phyloP scores from a whole-genome alignment of 108 stramenopile genomes.

The Fragilariopsis cylindrus region DNA sequence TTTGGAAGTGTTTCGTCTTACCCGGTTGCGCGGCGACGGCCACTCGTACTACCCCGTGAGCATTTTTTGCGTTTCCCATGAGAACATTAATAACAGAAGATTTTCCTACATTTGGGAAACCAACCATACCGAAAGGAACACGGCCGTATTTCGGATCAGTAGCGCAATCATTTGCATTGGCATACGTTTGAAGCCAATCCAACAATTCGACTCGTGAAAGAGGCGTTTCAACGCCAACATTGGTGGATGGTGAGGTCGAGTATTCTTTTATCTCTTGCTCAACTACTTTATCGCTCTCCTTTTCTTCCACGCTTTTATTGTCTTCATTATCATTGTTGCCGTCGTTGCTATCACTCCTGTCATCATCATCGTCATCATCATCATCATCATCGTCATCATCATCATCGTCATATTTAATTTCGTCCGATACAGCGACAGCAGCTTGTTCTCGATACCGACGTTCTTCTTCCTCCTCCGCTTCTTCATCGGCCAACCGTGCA shows the following conservation, averaged over 20 bases:
- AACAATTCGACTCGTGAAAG: slow-evolving; percentile 74
- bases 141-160: slow-evolving; percentile 66
- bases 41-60: slow-evolving; percentile 91
- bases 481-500: slow-evolving; percentile 15
- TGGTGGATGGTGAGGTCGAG: background rate
- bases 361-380: slow-evolving; percentile 41
- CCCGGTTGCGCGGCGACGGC: slow-evolving; percentile 97
- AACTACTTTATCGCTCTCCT: slow-evolving; percentile 1
- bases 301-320: slow-evolving; percentile 25
- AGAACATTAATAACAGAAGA: slow-evolving; percentile 96
- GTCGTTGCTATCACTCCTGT: slow-evolving; percentile 41
- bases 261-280: slow-evolving; percentile 1
- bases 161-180: slow-evolving; percentile 54
- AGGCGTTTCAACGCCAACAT: slow-evolving; percentile 54
- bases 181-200: slow-evolving; percentile 65
- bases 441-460: slow-evolving; percentile 17
- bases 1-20: slow-evolving; percentile 99
- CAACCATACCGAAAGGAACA: slow-evolving; percentile 95
- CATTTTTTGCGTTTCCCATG: slow-evolving; percentile 84
- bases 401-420: slow-evolving; percentile 1
- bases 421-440: background rate
- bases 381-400: slow-evolving; percentile 32
- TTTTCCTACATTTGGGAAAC: slow-evolving; percentile 97
- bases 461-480: slow-evolving; percentile 33
- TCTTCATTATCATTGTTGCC: slow-evolving; percentile 35